A percentile compares a stretch with the other conserved stretches of the same genome.
phyloP scores from a whole-genome alignment of 352 stramenopile species.

The Globisporangium spinosum region DNA sequence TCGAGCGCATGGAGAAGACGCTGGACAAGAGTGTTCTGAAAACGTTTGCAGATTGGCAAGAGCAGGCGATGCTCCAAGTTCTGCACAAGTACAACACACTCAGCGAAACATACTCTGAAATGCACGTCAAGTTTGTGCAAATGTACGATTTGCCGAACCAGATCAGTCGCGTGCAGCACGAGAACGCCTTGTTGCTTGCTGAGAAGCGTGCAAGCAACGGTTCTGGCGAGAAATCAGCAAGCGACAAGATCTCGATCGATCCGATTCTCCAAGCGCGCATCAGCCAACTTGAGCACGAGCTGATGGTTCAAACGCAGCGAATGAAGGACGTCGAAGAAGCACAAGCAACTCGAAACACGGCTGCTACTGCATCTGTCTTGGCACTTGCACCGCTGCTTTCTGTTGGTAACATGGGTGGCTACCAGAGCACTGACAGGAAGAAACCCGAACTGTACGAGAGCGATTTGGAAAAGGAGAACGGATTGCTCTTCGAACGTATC shows the following conservation, averaged over 20 bases:
- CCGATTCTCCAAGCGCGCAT: slow-evolving; percentile 34
- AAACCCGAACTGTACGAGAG: slow-evolving; percentile 19
- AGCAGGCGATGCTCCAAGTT: slow-evolving; percentile 27
- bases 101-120: slow-evolving; percentile 36
- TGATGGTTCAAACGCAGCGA: slow-evolving; percentile 31
- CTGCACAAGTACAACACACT: slow-evolving; percentile 40
- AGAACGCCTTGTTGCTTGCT: slow-evolving; percentile 43
- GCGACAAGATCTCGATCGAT: slow-evolving; percentile 12
- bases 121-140: slow-evolving; percentile 49
- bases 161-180: slow-evolving; percentile 42
- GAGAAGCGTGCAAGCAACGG: slow-evolving; percentile 21
- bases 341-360: not conserved
- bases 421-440: not conserved
- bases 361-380: not conserved
- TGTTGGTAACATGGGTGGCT: not conserved
- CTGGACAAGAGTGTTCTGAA: slow-evolving; percentile 60
- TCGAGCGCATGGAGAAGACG: slow-evolving; percentile 57
- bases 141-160: slow-evolving; percentile 45
- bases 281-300: slow-evolving; percentile 45
- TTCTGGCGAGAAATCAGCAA: not conserved
- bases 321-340: slow-evolving; percentile 51
- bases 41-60: slow-evolving; percentile 40
- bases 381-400: slow-evolving; percentile 12
- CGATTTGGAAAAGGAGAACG: slow-evolving; percentile 50
- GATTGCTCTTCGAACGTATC: slow-evolving; percentile 59